These are phyloP conservation scores for Hypsizygus ulmarius DNA, from an alignment of 1,284 basidiomycete genomes.

Conservation along the genomic window DNA sequence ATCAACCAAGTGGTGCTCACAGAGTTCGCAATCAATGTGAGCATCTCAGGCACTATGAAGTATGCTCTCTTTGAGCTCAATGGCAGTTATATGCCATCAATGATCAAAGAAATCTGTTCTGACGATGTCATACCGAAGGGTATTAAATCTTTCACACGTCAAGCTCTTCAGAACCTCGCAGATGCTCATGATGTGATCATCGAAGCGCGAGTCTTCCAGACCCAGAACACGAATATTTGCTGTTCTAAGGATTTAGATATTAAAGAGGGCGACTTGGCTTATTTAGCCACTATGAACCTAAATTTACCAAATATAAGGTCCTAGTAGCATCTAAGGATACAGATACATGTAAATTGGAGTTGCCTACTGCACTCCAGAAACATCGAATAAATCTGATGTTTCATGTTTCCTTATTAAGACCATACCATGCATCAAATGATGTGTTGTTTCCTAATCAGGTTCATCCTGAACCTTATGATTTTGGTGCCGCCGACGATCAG, in stretches of 20 bases:
- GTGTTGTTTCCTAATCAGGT: background rate
- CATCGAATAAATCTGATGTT: too few relatives aligned
- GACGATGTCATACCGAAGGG: constrained; percentile 17
- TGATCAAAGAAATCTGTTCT: background rate
- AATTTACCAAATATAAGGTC: constrained; percentile 28
- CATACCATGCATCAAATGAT: background rate
- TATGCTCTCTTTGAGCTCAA: constrained; percentile 38
- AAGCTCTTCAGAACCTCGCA: constrained; percentile 20
- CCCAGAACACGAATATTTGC: constrained; percentile 24
- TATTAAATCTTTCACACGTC: constrained; percentile 23
- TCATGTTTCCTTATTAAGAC: background rate
- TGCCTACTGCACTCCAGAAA: constrained; percentile 16
- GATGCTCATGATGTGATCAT: constrained; percentile 31
- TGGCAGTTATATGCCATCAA: constrained; percentile 23
- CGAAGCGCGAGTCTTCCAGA: constrained; percentile 23
- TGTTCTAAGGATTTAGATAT: constrained; percentile 16
- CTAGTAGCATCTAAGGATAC: constrained; percentile 22
- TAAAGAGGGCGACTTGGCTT: constrained; percentile 24
- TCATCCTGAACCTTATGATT: background rate
- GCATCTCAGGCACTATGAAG: constrained; percentile 27
- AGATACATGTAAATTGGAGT: constrained; percentile 25
- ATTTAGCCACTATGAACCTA: constrained; percentile 30
- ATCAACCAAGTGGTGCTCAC: constrained; percentile 25
- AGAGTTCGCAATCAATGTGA: constrained; percentile 34
- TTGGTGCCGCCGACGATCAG: background rate